Evolutionary conservation across 768 basidiomycete genomes (phyloP).

Genomic region (Mycena galericulata): DNA sequence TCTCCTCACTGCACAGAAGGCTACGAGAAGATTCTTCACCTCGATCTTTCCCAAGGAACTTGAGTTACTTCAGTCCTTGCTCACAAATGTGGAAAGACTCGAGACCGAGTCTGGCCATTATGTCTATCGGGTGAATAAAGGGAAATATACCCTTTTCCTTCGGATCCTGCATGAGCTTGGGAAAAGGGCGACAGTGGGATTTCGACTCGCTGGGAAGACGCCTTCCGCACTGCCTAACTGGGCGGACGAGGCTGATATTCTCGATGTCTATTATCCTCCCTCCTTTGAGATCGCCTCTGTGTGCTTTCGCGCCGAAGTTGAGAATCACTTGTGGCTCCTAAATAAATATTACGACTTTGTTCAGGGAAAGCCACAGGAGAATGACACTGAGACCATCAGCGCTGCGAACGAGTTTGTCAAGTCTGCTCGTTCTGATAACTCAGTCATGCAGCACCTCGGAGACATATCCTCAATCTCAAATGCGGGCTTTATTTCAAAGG

Average conservation of each 20-base stretch:
- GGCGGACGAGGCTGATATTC: constrained; percentile 16
- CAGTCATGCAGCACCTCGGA: neutral
- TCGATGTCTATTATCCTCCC: neutral
- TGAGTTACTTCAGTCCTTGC: neutral
- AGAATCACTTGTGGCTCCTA: neutral
- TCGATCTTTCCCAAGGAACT: neutral
- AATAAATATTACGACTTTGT: constrained; percentile 2
- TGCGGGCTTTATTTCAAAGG: neutral
- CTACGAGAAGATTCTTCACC: neutral
- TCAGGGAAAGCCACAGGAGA: neutral
- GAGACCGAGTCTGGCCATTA: too few relatives aligned
- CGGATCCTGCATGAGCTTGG: neutral
- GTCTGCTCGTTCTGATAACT: neutral
- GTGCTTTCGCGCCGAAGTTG: constrained; percentile 10
- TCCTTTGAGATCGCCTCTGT: neutral
- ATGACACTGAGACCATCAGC: neutral
- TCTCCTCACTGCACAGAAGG: neutral
- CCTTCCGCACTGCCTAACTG: neutral
- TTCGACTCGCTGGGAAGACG: neutral
- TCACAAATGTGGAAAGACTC: neutral
- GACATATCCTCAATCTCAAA: neutral
- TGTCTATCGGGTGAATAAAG: neutral
- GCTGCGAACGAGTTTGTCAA: neutral
- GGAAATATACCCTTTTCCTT: neutral
- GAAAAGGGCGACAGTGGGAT: neutral